Percentiles rank a stretch among this genome's conserved stretches.
Conservation (phyloP, 768 basidiomycete genomes). For the Stropharia rugosoannulata region DNA sequence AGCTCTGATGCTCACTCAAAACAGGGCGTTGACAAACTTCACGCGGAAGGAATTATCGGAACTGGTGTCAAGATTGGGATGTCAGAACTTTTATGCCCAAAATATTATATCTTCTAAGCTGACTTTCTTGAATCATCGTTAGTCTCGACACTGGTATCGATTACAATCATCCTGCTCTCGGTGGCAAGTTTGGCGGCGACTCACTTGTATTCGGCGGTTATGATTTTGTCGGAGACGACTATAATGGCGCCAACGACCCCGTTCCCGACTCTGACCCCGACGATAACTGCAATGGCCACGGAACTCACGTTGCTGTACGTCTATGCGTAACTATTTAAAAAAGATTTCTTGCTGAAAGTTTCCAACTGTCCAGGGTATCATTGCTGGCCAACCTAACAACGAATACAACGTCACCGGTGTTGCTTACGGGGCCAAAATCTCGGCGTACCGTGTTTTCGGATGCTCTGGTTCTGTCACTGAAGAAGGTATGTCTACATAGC, state of each 20-base stretch:
- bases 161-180: constrained; percentile 53
- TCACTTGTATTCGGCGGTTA: constrained; percentile 47
- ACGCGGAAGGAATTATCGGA: constrained; percentile 63
- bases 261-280: constrained; percentile 13
- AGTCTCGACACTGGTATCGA: constrained; percentile 56
- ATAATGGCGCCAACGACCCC: constrained; percentile 17
- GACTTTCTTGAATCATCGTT: background rate
- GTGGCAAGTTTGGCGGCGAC: constrained; percentile 45
- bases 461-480: constrained; percentile 50
- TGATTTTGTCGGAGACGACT: constrained; percentile 56
- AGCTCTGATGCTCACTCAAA: background rate
- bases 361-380: constrained; percentile 42
- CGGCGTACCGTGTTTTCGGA: constrained; percentile 57
- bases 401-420: constrained; percentile 66
- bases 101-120: background rate
- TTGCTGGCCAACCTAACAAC: constrained; percentile 59
- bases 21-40: constrained; percentile 62
- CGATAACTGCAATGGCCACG: constrained; percentile 28
- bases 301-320: constrained; percentile 47
- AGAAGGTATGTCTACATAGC: constrained; percentile 40
- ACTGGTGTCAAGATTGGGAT: constrained; percentile 67
- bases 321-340: background rate
- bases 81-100: constrained; percentile 28
- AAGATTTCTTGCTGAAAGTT: background rate
- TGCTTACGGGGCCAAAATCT: constrained; percentile 55